Percentiles rank a stretch among this genome's conserved stretches.
These are phyloP conservation scores for Komagataella kurtzmanii DNA, from an alignment of 805 yeast genomes.

Conservation along the genomic window DNA sequence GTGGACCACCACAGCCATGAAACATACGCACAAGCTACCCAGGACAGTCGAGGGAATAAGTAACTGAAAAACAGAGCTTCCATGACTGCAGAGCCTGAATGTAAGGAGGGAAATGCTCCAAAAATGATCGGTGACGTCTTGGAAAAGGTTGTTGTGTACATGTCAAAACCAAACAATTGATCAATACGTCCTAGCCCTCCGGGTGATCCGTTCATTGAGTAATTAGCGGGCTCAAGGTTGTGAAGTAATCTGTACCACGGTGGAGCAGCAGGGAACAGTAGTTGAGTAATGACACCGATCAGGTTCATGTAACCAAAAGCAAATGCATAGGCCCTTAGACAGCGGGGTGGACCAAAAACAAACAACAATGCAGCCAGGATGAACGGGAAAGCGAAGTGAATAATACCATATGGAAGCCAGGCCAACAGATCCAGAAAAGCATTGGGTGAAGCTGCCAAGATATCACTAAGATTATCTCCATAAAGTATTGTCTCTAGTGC, in stretches of 20 bases:
- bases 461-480: constrained; percentile 80
- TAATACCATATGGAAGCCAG: constrained; percentile 89
- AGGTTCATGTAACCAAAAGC: constrained; percentile 93
- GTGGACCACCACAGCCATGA: constrained; percentile 97
- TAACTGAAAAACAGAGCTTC: constrained; percentile 79
- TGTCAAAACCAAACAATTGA: constrained; percentile 56
- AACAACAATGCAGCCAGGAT: constrained; percentile 68
- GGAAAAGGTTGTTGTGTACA: constrained; percentile 72
- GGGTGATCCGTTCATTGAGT: constrained; percentile 85
- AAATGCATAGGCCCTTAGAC: constrained; percentile 73
- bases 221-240: constrained; percentile 83
- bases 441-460: constrained; percentile 61
- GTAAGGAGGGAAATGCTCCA: constrained; percentile 70
- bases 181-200: constrained; percentile 93
- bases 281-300: constrained; percentile 71
- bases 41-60: constrained; percentile 60
- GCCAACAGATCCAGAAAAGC: constrained; percentile 69
- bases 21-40: constrained; percentile 66
- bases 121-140: constrained; percentile 82
- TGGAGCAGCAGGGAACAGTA: constrained; percentile 86
- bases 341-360: constrained; percentile 84
- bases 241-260: constrained; percentile 90
- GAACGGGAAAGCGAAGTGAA: constrained; percentile 87
- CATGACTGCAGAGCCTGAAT: constrained; percentile 90
- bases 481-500: constrained; percentile 85